Percentiles rank a stretch among this genome's conserved stretches.
Evolutionary conservation across 2,329 filamentous ascomycete species (phyloP).

Genomic region (Alternaria longipes): DNA sequence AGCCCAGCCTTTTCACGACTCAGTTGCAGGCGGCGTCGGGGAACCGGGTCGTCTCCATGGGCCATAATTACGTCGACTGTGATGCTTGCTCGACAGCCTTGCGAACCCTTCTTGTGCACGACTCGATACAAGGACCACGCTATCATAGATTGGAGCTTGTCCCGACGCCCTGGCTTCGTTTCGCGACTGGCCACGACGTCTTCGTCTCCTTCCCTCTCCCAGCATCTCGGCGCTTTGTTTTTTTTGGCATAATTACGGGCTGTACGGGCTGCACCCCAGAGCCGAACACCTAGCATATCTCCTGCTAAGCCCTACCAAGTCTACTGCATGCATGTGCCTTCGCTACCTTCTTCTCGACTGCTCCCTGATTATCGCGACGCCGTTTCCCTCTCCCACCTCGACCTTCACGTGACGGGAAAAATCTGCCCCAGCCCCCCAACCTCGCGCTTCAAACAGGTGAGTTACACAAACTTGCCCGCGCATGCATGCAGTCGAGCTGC

Average conservation of each 20-base stretch:
- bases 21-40: conserved; percentile 7
- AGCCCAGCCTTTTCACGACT: neutral
- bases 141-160: conserved; percentile 34
- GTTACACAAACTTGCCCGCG: conserved; percentile 9
- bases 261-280: conserved; percentile 23
- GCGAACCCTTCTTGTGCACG: conserved; percentile 10
- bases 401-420: conserved; percentile 19
- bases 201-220: conserved; percentile 14
- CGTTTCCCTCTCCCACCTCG: conserved; percentile 7
- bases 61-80: neutral
- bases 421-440: conserved; percentile 11
- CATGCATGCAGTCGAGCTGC: conserved; percentile 18
- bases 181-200: conserved; percentile 33
- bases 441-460: conserved; percentile 15
- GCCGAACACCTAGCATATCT: conserved; percentile 34
- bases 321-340: conserved; percentile 18
- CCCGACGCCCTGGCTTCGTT: conserved; percentile 30
- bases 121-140: conserved; percentile 29
- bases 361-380: conserved; percentile 5
- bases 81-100: conserved; percentile 9
- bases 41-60: conserved; percentile 5
- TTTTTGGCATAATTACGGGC: conserved; percentile 11
- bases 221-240: conserved; percentile 11
- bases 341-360: conserved; percentile 13
- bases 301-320: conserved; percentile 42